Base-by-base conservation (phyloP, 306 rosid species). In the Cicer arietinum region DNA sequence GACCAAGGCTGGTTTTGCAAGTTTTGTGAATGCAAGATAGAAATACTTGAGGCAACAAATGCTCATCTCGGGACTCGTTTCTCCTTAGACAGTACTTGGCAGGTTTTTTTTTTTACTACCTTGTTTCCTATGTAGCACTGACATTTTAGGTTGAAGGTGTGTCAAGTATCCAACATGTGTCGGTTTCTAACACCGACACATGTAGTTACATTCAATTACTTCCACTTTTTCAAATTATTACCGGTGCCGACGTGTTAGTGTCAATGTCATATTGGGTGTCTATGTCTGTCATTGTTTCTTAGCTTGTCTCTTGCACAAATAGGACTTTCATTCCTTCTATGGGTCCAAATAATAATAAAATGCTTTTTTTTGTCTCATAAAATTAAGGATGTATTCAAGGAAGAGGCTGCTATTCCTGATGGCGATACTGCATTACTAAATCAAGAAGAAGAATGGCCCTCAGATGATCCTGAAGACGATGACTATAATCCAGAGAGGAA, bases 1-100 rank as follows among this genome's bases (percentile, higher is more conserved):
- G 98, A 91, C 56, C 97, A 93, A 81, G 96, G 97, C 48, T 93
- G 98, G 98, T 91, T 91, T 86, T 91, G 98, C 85, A 86, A 90
- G 84, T 88, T 69, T 83, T 93, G 98, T 42, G 98, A 91, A 67
- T 93, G 96, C 80, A 93, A 88, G 87, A 88, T 89, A 85, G 91
- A 89, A 77, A 93, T 93, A 81, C 81, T 93, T 3, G 98, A 93
- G 67, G 79, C 84, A 72, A 84, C 91, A 53, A 93, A 93, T 80
- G 98, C 96, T 18, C 97, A 91, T 89, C 89, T 93, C 65, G 97
- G 97, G 71, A 89, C 96, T 37, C 84, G 78, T 47, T 88, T 91
- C 86, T 81, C 96, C 74, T 69, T 80, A 84, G 84, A 85, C 80
- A 83, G 90, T 82, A 71, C 76, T 74, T 93, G 98, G 98, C 92